Conservation (phyloP, 495 filamentous ascomycete genomes). For the Corynascus novoguineensis region DNA sequence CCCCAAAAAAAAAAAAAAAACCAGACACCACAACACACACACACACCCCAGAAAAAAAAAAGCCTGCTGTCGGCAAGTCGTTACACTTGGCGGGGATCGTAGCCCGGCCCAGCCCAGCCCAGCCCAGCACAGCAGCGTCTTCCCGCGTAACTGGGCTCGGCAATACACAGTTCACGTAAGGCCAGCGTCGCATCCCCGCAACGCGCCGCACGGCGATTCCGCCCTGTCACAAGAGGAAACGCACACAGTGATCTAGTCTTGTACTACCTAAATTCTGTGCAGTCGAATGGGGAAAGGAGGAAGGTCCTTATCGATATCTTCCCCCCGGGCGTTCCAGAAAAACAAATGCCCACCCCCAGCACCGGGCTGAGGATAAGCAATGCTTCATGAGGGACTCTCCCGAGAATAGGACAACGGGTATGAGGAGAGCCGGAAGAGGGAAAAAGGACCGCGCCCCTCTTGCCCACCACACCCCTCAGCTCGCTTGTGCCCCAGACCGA, state of each 20-base stretch:
- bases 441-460: not conserved
- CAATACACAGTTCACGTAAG: conserved; percentile 7
- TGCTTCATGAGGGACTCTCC: too few species aligned
- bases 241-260: too few species aligned
- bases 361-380: not conserved
- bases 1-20: too few species aligned
- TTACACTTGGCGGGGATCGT: too few species aligned
- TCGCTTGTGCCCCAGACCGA: conserved; percentile 1
- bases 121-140: not conserved
- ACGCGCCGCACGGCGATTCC: conserved; percentile 11
- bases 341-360: conserved; percentile 1
- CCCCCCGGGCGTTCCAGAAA: not conserved
- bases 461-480: too few species aligned
- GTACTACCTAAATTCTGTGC: too few species aligned
- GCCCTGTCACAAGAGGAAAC: not conserved
- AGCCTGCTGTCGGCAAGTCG: too few species aligned
- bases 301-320: not conserved
- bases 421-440: not conserved
- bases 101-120: too few species aligned
- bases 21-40: too few species aligned
- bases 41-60: too few species aligned
- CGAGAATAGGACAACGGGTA: not conserved
- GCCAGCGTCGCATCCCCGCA: conserved; percentile 11
- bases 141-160: not conserved
- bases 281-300: not conserved